Evolutionary conservation across 129 eudicot species (phyloP), one percentile per base, ranked within the genome.

Genomic region (Logfia minima): DNA sequence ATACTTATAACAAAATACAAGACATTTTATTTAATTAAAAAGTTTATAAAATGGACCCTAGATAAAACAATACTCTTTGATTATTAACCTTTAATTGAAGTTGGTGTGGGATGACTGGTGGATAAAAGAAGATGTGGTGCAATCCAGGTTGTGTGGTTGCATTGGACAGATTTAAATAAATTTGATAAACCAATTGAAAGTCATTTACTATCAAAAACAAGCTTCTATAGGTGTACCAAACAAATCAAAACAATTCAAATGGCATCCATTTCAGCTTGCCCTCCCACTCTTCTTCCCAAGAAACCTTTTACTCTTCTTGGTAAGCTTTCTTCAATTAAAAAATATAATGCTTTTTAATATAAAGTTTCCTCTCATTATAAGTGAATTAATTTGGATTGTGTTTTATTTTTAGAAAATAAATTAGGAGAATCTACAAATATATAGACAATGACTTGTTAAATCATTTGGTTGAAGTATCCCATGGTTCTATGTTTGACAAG

Each of bases 221-320:
- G 21, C 29, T 26, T 53, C 51, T 56, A 14, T n/a, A 48, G 55
- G 3, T 24, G 39, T 65, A 68, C 39, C 78, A 66, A 51, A 34
- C 77, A 61, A 75, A 70, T 74, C 48, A 62, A 21, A 16, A 32
- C 18, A 80, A 28, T 59, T 51, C 69, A 72, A 81, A 93, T 93
- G 97, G 93, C 93, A 74, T 76, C 93, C 88, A 75, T 91, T 79
- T 82, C 91, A 6, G 91, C 90, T 70, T 89, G 82, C 92, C 74
- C 89, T 75, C 75, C 88, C 6, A 75, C 88, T 37, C 65, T 81
- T 93, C 79, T 80, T 85, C 79, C 83, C 80, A 80, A 67, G 18
- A 80, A 67, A 66, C 66, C 80, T 80, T 71, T 87, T 28, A 45
- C 85, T 71, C 77, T 83, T 72, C 85, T 91, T 65, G 98, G 97